Evolutionary conservation across 345 rosid genomes (phyloP).

Genomic region (Eucalyptus curtisii): DNA sequence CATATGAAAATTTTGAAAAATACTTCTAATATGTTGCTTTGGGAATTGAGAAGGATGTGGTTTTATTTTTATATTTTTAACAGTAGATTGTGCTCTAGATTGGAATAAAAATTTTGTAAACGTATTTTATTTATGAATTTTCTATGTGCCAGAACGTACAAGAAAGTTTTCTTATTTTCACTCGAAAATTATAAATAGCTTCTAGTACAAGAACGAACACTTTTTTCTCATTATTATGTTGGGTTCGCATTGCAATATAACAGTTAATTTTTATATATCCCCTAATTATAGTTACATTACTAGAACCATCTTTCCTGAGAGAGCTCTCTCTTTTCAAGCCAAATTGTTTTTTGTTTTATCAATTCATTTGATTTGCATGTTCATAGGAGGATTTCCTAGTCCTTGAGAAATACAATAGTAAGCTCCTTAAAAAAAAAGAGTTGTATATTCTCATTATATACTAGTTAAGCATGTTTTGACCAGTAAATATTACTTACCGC

Average conservation of each 20-base stretch:
- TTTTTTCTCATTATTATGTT: background rate
- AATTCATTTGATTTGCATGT: background rate
- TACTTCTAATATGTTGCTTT: background rate
- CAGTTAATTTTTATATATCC: background rate
- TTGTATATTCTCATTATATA: background rate
- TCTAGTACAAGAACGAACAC: background rate
- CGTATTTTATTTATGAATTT: background rate
- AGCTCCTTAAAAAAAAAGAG: background rate
- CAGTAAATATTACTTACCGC: background rate
- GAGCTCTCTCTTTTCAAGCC: background rate
- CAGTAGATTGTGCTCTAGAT: background rate
- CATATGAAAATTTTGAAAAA: rapidly evolving
- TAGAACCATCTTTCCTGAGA: background rate
- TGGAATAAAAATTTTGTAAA: background rate
- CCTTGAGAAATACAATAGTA: background rate
- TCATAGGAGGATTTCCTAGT: background rate
- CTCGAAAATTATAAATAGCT: background rate
- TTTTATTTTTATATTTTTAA: background rate
- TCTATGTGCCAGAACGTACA: background rate
- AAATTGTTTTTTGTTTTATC: background rate
- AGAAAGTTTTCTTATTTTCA: background rate
- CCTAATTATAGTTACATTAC: background rate
- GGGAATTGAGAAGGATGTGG: background rate
- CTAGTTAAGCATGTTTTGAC: background rate
- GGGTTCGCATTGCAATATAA: background rate